Conservation (phyloP, 352 stramenopile species). For the Pythium rishiriense region DNA sequence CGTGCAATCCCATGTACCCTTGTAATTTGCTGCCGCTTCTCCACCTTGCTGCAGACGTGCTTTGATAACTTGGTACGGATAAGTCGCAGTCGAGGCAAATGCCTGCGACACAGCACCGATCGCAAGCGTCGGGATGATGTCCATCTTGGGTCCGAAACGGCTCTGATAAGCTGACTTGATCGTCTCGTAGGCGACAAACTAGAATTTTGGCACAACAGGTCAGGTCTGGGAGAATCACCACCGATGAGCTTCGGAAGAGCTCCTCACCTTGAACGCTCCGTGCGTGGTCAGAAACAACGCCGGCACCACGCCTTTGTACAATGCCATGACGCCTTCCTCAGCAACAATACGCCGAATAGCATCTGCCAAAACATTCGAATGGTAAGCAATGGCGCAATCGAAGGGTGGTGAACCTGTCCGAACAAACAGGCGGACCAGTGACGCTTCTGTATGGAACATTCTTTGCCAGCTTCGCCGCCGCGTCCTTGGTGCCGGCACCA, state of each 20-base stretch:
- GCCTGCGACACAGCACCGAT: conserved; percentile 84
- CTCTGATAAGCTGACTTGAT: conserved; percentile 68
- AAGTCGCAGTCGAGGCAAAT: conserved; percentile 88
- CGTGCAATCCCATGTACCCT: conserved; percentile 89
- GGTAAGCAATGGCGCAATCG: background rate
- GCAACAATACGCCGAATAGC: conserved; percentile 93
- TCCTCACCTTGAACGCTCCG: conserved; percentile 92
- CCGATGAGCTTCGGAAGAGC: background rate
- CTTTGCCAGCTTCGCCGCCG: conserved; percentile 48
- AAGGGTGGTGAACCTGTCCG: background rate
- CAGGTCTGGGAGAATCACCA: background rate
- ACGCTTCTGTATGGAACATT: conserved; percentile 71
- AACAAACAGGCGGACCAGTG: conserved; percentile 32
- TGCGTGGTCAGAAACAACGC: conserved; percentile 96
- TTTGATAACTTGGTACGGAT: conserved; percentile 98
- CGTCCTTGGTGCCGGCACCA: conserved; percentile 48
- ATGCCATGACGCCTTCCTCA: conserved; percentile 91
- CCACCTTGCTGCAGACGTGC: conserved; percentile 93
- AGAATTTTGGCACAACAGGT: background rate
- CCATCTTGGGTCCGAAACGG: conserved; percentile 66
- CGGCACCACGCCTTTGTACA: conserved; percentile 96
- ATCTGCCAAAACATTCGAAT: conserved; percentile 42
- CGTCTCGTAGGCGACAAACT: conserved; percentile 83
- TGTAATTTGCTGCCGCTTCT: conserved; percentile 81
- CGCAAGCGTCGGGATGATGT: conserved; percentile 60